Evolutionary conservation across 805 yeast species (phyloP).

Genomic region (Danielia reshetovae): DNA sequence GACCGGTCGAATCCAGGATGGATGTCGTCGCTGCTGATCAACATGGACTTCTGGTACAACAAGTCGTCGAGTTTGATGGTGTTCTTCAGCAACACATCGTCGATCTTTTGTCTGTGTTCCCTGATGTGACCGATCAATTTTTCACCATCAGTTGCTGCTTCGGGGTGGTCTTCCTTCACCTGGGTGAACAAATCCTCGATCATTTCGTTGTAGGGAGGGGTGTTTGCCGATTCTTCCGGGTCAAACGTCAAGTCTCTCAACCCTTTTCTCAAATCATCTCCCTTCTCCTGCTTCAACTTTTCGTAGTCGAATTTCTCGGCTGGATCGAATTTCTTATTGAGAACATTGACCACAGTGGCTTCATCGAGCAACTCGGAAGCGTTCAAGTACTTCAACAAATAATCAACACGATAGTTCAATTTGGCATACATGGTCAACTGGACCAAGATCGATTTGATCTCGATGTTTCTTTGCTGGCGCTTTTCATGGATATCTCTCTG

Average conservation of each 20-base stretch:
- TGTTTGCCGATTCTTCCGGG: constrained; percentile 34
- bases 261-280: constrained; percentile 45
- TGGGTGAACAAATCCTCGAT: constrained; percentile 84
- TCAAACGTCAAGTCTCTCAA: constrained; percentile 35
- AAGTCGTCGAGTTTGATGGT: constrained; percentile 63
- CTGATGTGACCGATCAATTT: constrained; percentile 36
- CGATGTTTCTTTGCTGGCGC: constrained; percentile 73
- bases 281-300: constrained; percentile 29
- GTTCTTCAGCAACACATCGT: constrained; percentile 59
- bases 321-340: constrained; percentile 53
- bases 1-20: constrained; percentile 91
- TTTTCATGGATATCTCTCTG: constrained; percentile 96
- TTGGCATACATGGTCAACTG: constrained; percentile 79
- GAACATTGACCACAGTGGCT: constrained; percentile 30
- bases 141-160: constrained; percentile 37
- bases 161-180: constrained; percentile 56
- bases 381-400: constrained; percentile 43
- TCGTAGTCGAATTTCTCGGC: constrained; percentile 51
- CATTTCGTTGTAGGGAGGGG: constrained; percentile 84
- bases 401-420: constrained; percentile 70
- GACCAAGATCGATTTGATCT: constrained; percentile 69
- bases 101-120: constrained; percentile 69
- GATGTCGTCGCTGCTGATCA: constrained; percentile 86
- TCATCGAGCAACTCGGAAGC: constrained; percentile 35
- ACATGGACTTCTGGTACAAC: constrained; percentile 62